Evolutionary conservation across 2,329 filamentous ascomycete genomes (phyloP), one percentile per base, ranked within the genome.

Genomic region (Aspergillus sp.): DNA sequence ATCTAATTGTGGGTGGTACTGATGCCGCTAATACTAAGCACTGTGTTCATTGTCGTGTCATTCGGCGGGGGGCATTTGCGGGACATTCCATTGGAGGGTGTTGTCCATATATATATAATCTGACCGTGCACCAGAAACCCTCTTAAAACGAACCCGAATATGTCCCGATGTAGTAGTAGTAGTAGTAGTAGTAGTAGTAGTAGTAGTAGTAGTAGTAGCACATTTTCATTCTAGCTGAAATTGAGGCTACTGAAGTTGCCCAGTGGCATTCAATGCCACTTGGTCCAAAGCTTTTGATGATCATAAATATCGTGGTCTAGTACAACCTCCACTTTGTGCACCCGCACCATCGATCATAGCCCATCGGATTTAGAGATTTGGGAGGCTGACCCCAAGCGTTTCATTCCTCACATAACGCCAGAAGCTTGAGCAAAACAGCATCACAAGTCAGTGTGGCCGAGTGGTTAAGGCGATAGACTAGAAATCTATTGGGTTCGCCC

Each of bases 401-500:
- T 10, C 2, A 5, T 23, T 45, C 10, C 32, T 36, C 4, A 36
- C 32, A 45, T 45, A 10, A 6, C 15, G 10, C 10, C 2, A 45
- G 3, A 13, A 23, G 15, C 12, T 3, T 2, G 4, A 7, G 0
- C 4, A 23, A 43, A 45, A 8, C 17, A 12, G 2, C 4, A 45
- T 12, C 19, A 50, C 7, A 15, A 30, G 47, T 50, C 47, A 50
- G 47, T 50, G 47, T 50, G 47, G 47, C 47, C 47, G 47, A 50
- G 47, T 50, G 47, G 47, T 50, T 50, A 50, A 50, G 47, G 47
- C 47, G 47, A 50, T 50, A 50, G 47, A 50, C 47, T 50, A 50
- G 47, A 50, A 50, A 60, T 60, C 48, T 61, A 53, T 61, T 62
- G 57, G 56, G 60, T 62, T 62, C 60, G 60, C 60, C 56, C 57